Percentiles rank a stretch among this genome's conserved stretches.
Evolutionary conservation across 1,284 basidiomycete genomes (phyloP).

Genomic region (Puccinia coronata): DNA sequence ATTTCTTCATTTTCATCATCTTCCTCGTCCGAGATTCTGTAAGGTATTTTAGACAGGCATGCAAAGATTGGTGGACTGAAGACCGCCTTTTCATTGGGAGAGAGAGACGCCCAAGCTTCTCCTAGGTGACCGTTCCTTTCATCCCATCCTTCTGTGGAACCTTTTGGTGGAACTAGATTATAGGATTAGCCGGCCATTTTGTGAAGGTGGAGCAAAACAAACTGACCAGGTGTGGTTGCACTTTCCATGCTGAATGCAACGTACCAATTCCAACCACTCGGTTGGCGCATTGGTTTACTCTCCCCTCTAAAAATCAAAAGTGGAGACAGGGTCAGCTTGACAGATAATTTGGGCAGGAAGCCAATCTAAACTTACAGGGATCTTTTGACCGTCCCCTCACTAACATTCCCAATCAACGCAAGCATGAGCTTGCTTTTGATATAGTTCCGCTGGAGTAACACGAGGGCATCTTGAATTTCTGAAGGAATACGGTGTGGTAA

Average conservation of each 20-base stretch:
- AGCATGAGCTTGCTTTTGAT: slow-evolving; percentile 5
- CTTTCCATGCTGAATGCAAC: too few species aligned
- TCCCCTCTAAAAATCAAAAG: background rate
- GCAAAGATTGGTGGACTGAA: too few species aligned
- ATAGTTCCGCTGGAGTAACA: background rate
- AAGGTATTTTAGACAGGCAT: background rate
- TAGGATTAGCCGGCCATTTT: background rate
- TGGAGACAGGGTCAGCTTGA: background rate
- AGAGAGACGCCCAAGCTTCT: background rate
- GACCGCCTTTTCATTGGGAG: background rate
- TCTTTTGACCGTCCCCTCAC: too few species aligned
- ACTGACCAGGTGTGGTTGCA: slow-evolving; percentile 6
- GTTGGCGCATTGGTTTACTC: background rate
- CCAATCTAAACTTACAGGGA: too few species aligned
- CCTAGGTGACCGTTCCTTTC: background rate
- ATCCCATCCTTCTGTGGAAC: background rate
- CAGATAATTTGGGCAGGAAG: background rate
- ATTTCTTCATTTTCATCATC: background rate
- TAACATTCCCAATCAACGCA: too few species aligned
- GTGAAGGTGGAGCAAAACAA: background rate
- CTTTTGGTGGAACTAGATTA: background rate
- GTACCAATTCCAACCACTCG: background rate
- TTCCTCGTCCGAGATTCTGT: background rate
- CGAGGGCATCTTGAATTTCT: background rate
- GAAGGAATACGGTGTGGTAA: background rate